phyloP scores from a whole-genome alignment of 2,329 filamentous ascomycete genomes.

The Xylariaceae sp. region DNA sequence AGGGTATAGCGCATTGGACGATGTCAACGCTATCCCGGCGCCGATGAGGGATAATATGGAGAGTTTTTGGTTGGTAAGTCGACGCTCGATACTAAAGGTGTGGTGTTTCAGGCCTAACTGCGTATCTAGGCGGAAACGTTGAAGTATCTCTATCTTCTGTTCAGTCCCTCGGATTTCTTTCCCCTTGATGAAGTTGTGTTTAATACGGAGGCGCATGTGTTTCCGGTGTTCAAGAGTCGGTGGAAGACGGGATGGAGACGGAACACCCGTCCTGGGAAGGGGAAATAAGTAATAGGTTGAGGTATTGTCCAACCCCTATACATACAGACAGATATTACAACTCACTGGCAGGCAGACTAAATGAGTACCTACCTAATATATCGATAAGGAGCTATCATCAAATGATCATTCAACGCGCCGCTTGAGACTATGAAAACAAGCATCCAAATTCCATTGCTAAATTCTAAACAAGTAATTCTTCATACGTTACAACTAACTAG shows the following conservation, averaged over 20 bases:
- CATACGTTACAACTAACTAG: no score
- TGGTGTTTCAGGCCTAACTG: background rate
- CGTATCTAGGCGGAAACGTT: conserved; percentile 21
- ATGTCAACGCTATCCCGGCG: conserved; percentile 24
- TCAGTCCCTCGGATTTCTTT: conserved; percentile 20
- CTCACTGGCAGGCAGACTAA: background rate
- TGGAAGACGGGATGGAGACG: conserved; percentile 19
- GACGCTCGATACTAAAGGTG: background rate
- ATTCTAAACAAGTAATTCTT: no score
- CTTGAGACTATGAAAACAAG: no score
- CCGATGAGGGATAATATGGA: conserved; percentile 27
- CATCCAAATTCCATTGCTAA: no score
- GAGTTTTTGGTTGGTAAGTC: conserved; percentile 28
- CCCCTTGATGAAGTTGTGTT: conserved; percentile 23
- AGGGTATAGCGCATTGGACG: conserved; percentile 22
- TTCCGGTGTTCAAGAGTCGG: conserved; percentile 15
- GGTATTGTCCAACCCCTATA: background rate
- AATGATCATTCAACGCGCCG: no score
- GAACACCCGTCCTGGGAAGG: background rate
- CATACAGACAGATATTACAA: background rate
- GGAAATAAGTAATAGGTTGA: background rate
- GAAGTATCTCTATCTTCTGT: conserved; percentile 25
- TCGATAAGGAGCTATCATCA: background rate
- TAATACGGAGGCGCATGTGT: conserved; percentile 24
- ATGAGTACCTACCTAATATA: background rate